phyloP scores from a whole-genome alignment of 257 asterid genomes.

The Gynochthodes officinalis region DNA sequence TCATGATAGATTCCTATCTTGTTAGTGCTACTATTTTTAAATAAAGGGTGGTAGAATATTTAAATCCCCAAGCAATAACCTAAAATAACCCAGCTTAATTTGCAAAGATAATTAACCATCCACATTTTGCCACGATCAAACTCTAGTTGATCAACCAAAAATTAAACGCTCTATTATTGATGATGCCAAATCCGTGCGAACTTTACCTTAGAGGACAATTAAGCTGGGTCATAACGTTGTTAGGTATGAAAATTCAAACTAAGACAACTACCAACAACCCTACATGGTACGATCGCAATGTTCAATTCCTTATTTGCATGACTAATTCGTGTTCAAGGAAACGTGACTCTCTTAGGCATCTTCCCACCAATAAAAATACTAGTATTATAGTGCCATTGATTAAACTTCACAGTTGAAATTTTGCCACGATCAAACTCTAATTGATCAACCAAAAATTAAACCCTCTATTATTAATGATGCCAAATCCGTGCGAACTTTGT shows the following conservation, averaged over 20 bases:
- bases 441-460: no score
- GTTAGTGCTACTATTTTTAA: no score
- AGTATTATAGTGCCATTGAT: neutral
- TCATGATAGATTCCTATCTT: no score
- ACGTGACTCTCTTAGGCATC: neutral
- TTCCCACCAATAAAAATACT: neutral
- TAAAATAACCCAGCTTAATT: neutral
- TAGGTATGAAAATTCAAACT: conserved; percentile 8
- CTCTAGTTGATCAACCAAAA: neutral
- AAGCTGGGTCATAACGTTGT: no score
- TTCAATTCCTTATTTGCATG: neutral
- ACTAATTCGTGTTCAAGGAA: neutral
- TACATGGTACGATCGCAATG: neutral
- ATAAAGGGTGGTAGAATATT: no score
- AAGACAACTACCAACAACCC: neutral
- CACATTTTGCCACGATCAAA: neutral
- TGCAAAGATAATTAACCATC: neutral
- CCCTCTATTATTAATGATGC: neutral
- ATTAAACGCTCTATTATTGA: neutral
- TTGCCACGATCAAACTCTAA: neutral
- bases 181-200: neutral
- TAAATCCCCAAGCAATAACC: neutral
- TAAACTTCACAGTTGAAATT: neutral
- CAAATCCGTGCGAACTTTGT: neutral
- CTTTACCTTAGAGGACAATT: neutral